Conservation (phyloP, 768 basidiomycete species). For the Rhodotorula babjevae region DNA sequence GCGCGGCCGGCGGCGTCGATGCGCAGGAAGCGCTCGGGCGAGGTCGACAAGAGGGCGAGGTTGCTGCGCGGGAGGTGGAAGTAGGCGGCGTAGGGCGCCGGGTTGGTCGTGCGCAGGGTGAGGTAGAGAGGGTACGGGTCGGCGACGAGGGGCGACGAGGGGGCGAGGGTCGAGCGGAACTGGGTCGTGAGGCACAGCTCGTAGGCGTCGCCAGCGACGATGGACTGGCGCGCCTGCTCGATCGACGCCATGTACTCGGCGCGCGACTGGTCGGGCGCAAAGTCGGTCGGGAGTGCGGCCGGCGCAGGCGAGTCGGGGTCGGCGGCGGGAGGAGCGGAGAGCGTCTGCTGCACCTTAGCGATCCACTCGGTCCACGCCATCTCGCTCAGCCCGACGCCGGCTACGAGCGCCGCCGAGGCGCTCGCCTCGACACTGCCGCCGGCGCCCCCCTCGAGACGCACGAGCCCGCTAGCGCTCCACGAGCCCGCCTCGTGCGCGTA, state of each 20-base stretch:
- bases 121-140: conserved; percentile 47
- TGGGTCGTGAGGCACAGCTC: conserved; percentile 74
- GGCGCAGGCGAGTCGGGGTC: background rate
- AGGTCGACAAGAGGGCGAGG: conserved; percentile 69
- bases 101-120: conserved; percentile 65
- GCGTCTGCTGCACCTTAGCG: background rate
- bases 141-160: conserved; percentile 52
- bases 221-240: conserved; percentile 61
- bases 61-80: conserved; percentile 27
- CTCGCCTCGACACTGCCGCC: background rate
- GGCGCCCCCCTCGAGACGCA: background rate
- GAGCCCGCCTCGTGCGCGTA: conserved; percentile 11
- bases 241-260: conserved; percentile 64
- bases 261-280: conserved; percentile 14
- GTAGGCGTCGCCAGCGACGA: conserved; percentile 83
- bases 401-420: background rate
- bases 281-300: background rate
- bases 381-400: conserved; percentile 1
- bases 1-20: conserved; percentile 61
- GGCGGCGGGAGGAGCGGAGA: background rate
- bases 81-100: conserved; percentile 82
- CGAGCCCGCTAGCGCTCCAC: conserved; percentile 30
- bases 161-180: conserved; percentile 35
- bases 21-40: conserved; percentile 86
- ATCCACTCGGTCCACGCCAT: conserved; percentile 10